Percentiles rank a stretch among this genome's conserved stretches.
phyloP scores from a whole-genome alignment of 2,329 filamentous ascomycete genomes.

The Monilinia laxa region DNA sequence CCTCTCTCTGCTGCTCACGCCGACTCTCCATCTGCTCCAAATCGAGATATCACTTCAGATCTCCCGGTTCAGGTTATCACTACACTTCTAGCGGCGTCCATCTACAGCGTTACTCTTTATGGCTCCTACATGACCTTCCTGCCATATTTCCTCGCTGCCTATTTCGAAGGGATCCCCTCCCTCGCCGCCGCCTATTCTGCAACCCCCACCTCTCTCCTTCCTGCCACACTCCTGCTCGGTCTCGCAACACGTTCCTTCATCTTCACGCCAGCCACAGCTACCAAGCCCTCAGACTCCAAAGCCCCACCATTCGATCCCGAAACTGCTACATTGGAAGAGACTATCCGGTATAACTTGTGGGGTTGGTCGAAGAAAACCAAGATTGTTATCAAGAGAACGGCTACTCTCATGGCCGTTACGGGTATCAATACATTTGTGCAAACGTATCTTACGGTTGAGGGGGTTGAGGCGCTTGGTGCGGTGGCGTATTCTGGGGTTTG shows the following conservation, averaged over 20 bases:
- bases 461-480: conserved; percentile 69
- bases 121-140: conserved; percentile 68
- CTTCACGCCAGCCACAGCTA: conserved; percentile 64
- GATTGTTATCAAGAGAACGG: conserved; percentile 64
- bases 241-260: conserved; percentile 73
- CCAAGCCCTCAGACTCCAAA: conserved; percentile 51
- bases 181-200: conserved; percentile 67
- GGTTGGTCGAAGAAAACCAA: conserved; percentile 63
- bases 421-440: conserved; percentile 62
- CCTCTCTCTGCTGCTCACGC: conserved; percentile 63
- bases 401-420: conserved; percentile 57
- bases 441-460: conserved; percentile 64
- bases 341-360: conserved; percentile 70
- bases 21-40: conserved; percentile 53
- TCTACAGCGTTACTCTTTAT: conserved; percentile 75
- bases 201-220: conserved; percentile 59
- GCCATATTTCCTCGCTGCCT: conserved; percentile 67
- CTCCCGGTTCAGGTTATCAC: conserved; percentile 62
- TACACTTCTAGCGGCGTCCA: conserved; percentile 64
- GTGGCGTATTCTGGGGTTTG: conserved; percentile 72
- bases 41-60: conserved; percentile 66
- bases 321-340: conserved; percentile 65
- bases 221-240: conserved; percentile 58
- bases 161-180: conserved; percentile 72
- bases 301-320: conserved; percentile 59